Evolutionary conservation across 2,329 filamentous ascomycete genomes (phyloP).

Genomic region (Elsinoe perseae): DNA sequence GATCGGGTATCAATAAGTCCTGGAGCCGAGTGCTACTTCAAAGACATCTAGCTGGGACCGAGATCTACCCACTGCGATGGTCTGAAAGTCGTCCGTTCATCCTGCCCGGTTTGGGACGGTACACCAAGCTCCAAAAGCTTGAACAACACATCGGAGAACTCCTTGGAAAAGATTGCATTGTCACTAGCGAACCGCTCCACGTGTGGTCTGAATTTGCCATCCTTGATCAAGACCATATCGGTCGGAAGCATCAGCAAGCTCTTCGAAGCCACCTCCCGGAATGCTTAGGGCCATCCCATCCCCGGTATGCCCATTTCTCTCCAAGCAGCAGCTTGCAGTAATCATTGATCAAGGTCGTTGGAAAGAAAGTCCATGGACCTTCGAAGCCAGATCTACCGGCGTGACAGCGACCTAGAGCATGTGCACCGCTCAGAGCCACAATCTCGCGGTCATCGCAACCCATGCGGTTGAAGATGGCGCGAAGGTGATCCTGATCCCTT

Average conservation of each 20-base stretch:
- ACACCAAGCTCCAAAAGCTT: slow-evolving; percentile 93
- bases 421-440: slow-evolving; percentile 77
- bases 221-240: slow-evolving; percentile 78
- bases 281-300: slow-evolving; percentile 88
- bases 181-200: slow-evolving; percentile 88
- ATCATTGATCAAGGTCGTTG: slow-evolving; percentile 88
- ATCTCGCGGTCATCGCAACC: slow-evolving; percentile 97
- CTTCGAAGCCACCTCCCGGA: slow-evolving; percentile 80
- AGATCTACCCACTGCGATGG: slow-evolving; percentile 29
- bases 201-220: slow-evolving; percentile 73
- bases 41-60: background rate
- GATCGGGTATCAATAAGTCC: background rate
- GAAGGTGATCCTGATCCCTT: slow-evolving; percentile 72
- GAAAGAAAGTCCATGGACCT: slow-evolving; percentile 88
- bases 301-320: slow-evolving; percentile 87
- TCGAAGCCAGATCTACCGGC: slow-evolving; percentile 78
- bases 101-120: slow-evolving; percentile 58
- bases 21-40: background rate
- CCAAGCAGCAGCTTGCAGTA: slow-evolving; percentile 81
- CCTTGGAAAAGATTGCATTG: slow-evolving; percentile 84
- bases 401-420: slow-evolving; percentile 86
- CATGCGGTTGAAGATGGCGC: slow-evolving; percentile 92
- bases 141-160: slow-evolving; percentile 70
- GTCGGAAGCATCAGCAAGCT: slow-evolving; percentile 95
- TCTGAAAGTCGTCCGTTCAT: slow-evolving; percentile 40